Percentiles rank a stretch among this genome's conserved stretches.
phyloP scores from a whole-genome alignment of 2,329 filamentous ascomycete species.

The Paraconiothyrium sp. region DNA sequence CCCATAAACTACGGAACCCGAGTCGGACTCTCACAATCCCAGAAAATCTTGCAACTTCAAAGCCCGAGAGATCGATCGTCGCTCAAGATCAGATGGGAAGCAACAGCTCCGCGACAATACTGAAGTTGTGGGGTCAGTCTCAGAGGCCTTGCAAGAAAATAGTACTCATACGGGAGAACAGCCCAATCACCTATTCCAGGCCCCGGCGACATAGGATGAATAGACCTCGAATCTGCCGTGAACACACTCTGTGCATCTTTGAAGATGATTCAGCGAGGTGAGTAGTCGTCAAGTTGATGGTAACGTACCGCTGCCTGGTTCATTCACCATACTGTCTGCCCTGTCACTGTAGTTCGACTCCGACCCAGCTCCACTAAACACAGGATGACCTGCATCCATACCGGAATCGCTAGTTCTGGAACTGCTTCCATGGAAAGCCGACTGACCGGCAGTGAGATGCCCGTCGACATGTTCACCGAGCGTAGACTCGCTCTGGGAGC shows the following conservation, averaged over 20 bases:
- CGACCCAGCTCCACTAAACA: neutral
- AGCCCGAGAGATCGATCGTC: constrained; percentile 24
- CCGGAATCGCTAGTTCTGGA: constrained; percentile 5
- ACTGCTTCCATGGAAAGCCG: constrained; percentile 8
- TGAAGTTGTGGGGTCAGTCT: constrained; percentile 42
- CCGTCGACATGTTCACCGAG: neutral
- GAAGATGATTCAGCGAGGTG: neutral
- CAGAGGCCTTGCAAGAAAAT: constrained; percentile 38
- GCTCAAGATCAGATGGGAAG: constrained; percentile 30
- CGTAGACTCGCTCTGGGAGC: neutral
- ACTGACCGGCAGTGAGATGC: neutral
- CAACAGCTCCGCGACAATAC: constrained; percentile 38
- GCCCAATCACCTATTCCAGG: constrained; percentile 33
- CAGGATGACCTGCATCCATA: neutral
- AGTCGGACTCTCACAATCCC: neutral
- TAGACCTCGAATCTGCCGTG: constrained; percentile 20
- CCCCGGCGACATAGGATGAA: constrained; percentile 32
- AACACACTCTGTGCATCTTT: constrained; percentile 22
- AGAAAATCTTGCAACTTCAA: neutral
- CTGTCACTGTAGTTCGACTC: constrained; percentile 17
- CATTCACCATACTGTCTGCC: constrained; percentile 24
- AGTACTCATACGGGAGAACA: constrained; percentile 25
- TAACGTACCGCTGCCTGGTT: constrained; percentile 21
- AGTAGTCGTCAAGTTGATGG: neutral
- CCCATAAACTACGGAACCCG: constrained; percentile 5